These are phyloP conservation scores for Saccharomyces hybrid DNA, from an alignment of 1,139 yeast genomes.

Conservation along the genomic window DNA sequence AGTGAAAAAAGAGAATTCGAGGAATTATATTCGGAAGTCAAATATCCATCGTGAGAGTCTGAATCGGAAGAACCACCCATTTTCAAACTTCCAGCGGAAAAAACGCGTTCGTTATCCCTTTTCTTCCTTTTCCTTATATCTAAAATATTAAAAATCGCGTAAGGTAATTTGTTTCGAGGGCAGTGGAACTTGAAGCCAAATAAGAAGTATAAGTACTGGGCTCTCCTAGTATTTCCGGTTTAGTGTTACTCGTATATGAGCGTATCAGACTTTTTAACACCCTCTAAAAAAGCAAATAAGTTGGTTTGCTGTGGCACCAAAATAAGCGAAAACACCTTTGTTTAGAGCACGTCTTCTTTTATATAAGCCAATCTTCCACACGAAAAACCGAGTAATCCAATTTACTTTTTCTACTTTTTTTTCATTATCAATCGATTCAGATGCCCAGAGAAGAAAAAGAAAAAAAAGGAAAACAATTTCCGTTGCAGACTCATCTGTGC, in stretches of 20 bases:
- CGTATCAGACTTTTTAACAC: not conserved
- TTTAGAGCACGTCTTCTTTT: not conserved
- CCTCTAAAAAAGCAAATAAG: not conserved
- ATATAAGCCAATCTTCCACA: not conserved
- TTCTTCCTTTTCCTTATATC: not conserved
- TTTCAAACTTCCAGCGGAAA: not conserved
- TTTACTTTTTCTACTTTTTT: not conserved
- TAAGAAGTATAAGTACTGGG: not conserved
- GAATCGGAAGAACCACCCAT: not conserved
- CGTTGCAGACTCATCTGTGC: not conserved
- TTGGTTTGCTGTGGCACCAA: not conserved
- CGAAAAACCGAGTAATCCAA: not conserved
- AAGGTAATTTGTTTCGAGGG: not conserved
- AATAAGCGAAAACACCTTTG: not conserved
- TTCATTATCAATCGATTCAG: not conserved
- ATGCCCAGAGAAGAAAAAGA: slow-evolving; percentile 1
- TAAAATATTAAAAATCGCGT: not conserved
- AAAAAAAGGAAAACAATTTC: not conserved
- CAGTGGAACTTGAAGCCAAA: not conserved
- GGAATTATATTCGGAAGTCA: slow-evolving; percentile 12
- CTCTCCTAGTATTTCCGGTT: not conserved
- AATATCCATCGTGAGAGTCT: not conserved
- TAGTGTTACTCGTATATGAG: not conserved
- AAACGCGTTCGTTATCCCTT: not conserved
- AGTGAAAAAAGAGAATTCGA: slow-evolving; percentile 22